Percentiles rank a stretch among this genome's conserved stretches.
phyloP scores from a whole-genome alignment of 768 basidiomycete genomes.

The Leccinum truebloodii region DNA sequence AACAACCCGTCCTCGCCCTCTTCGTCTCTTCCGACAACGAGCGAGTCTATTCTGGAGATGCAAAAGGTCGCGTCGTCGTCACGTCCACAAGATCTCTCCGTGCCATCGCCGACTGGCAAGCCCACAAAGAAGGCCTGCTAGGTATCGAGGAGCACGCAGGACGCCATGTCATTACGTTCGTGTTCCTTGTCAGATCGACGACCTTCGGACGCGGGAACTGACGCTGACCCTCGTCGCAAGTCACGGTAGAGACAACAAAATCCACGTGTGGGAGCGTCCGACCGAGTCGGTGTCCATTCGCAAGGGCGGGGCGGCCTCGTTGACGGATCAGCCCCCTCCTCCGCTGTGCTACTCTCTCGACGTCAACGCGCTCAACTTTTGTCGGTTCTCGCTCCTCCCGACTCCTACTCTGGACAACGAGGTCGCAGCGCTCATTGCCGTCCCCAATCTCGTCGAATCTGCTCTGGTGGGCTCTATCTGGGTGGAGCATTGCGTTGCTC shows the following conservation, averaged over 20 bases:
- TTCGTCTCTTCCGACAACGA: slow-evolving; percentile 72
- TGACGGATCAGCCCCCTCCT: slow-evolving; percentile 51
- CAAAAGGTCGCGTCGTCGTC: slow-evolving; percentile 71
- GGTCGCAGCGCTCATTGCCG: slow-evolving; percentile 58
- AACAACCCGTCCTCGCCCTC: slow-evolving; percentile 58
- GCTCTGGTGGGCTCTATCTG: slow-evolving; percentile 53
- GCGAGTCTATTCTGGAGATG: slow-evolving; percentile 85
- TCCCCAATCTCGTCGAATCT: slow-evolving; percentile 90
- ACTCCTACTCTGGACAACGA: slow-evolving; percentile 16
- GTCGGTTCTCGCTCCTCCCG: slow-evolving; percentile 75
- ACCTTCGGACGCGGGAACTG: not conserved
- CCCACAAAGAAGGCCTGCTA: slow-evolving; percentile 77
- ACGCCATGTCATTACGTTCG: slow-evolving; percentile 72
- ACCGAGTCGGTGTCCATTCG: slow-evolving; percentile 47
- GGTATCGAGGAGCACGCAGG: slow-evolving; percentile 74
- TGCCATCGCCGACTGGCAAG: slow-evolving; percentile 71
- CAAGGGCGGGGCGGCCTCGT: slow-evolving; percentile 57
- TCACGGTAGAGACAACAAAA: slow-evolving; percentile 84
- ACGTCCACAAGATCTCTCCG: slow-evolving; percentile 78
- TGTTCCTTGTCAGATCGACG: slow-evolving; percentile 15
- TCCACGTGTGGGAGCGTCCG: slow-evolving; percentile 70
- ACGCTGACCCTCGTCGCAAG: slow-evolving; percentile 29
- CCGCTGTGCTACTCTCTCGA: slow-evolving; percentile 68
- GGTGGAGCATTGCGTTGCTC: not conserved
- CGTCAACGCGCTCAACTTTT: slow-evolving; percentile 93